These are phyloP conservation scores for Eucalyptus decipiens DNA, from an alignment of 345 rosid species.

Conservation along the genomic window DNA sequence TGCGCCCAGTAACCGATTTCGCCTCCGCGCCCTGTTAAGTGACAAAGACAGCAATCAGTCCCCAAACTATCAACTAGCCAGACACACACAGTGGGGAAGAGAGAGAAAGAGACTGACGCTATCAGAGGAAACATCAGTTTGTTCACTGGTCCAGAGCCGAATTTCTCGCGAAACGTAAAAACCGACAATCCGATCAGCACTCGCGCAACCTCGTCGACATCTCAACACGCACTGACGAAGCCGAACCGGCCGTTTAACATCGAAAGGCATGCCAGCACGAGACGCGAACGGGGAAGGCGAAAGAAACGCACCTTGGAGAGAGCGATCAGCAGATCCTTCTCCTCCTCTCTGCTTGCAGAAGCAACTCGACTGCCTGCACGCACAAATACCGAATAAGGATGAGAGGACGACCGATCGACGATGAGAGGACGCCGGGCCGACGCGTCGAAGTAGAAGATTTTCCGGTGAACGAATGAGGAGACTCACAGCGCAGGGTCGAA, in stretches of 20 bases:
- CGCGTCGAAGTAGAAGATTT: neutral
- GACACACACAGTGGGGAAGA: neutral
- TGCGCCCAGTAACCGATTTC: neutral
- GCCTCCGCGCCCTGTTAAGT: neutral
- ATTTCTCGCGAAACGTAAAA: conserved; percentile 35
- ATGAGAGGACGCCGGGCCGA: neutral
- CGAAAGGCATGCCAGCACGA: neutral
- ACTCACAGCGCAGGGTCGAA: conserved; percentile 25
- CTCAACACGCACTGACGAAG: neutral
- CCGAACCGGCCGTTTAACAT: neutral
- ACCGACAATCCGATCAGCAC: neutral
- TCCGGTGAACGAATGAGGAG: neutral
- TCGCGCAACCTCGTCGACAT: neutral
- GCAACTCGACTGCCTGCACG: conserved; percentile 7
- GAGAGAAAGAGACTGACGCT: neutral
- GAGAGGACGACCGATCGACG: neutral
- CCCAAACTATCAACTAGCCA: neutral
- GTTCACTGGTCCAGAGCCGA: conserved; percentile 22
- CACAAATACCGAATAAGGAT: neutral
- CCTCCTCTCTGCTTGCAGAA: conserved; percentile 14
- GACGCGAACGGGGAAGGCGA: neutral
- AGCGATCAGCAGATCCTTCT: conserved; percentile 35
- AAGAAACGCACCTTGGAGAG: conserved; percentile 37
- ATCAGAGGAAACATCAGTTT: neutral
- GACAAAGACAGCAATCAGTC: neutral